Evolutionary conservation across 2,329 filamentous ascomycete genomes (phyloP).

Genomic region (Neoascochyta sp.): DNA sequence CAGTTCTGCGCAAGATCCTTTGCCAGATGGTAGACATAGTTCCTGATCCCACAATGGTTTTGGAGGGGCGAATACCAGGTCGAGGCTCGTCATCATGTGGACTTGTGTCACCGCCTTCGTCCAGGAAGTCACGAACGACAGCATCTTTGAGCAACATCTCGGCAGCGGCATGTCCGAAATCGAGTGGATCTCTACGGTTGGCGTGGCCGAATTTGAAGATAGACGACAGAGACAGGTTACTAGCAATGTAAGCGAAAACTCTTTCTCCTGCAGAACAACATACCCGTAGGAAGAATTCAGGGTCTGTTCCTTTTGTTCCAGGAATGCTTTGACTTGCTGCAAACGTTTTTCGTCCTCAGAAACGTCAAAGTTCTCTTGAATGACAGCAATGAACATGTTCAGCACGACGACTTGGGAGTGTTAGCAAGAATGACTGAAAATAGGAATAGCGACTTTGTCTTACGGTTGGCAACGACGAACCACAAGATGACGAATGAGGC

Average conservation of each 20-base stretch:
- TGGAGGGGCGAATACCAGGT: constrained; percentile 37
- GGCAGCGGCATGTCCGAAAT: constrained; percentile 86
- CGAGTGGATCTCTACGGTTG: constrained; percentile 72
- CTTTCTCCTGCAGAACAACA: constrained; percentile 3
- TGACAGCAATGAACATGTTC: constrained; percentile 99
- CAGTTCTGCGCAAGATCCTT: constrained; percentile 54
- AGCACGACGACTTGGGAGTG: constrained; percentile 66
- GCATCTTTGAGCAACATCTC: constrained; percentile 97
- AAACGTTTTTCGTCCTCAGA: constrained; percentile 97
- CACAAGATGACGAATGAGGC: constrained; percentile 88
- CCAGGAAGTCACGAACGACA: constrained; percentile 89
- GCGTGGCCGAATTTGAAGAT: constrained; percentile 62
- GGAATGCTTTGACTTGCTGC: constrained; percentile 91
- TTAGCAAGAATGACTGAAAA: constrained; percentile 11
- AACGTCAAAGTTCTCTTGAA: constrained; percentile 98
- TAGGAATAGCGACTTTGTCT: constrained; percentile 8
- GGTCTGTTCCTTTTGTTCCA: constrained; percentile 84
- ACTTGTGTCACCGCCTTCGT: constrained; percentile 56
- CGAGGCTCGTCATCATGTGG: constrained; percentile 29
- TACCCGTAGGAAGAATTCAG: constrained; percentile 56
- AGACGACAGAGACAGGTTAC: constrained; percentile 68
- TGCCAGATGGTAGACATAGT: constrained; percentile 60
- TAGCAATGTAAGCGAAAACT: constrained; percentile 13
- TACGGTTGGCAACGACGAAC: constrained; percentile 86
- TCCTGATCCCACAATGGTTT: constrained; percentile 53